phyloP scores from a whole-genome alignment of 495 filamentous ascomycete species.

The Baudoinia panamericana region DNA sequence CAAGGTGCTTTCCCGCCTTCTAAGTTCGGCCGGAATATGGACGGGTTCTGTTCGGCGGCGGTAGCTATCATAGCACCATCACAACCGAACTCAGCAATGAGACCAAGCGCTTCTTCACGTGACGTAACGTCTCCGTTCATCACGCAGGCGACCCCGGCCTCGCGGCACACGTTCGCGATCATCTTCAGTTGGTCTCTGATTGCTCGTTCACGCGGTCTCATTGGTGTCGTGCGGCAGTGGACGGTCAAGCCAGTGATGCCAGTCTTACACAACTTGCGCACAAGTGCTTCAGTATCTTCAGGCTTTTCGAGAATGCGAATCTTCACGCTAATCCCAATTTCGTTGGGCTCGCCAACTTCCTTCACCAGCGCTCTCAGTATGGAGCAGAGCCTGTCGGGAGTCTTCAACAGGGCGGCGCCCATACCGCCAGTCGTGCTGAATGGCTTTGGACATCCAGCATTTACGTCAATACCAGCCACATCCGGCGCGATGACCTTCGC shows the following conservation, averaged over 20 bases:
- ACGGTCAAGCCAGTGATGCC: conserved; percentile 87
- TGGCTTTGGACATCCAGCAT: conserved; percentile 93
- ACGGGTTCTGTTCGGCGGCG: conserved; percentile 75
- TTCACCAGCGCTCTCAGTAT: conserved; percentile 72
- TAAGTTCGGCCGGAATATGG: conserved; percentile 55
- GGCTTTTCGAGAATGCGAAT: conserved; percentile 74
- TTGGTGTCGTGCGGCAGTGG: conserved; percentile 90
- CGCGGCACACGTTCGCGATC: conserved; percentile 61
- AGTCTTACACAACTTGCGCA: conserved; percentile 59
- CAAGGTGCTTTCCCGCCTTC: conserved; percentile 57
- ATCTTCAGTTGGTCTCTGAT: conserved; percentile 75
- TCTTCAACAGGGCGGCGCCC: conserved; percentile 78
- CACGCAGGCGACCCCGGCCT: conserved; percentile 73
- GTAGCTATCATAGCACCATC: conserved; percentile 97
- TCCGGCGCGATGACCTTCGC: conserved; percentile 70
- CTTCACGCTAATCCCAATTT: conserved; percentile 90
- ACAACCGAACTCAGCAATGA: conserved; percentile 62
- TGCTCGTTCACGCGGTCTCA: conserved; percentile 79
- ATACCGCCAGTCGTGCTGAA: conserved; percentile 86
- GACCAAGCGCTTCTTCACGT: conserved; percentile 48
- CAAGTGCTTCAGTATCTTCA: conserved; percentile 57
- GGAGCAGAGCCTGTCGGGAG: conserved; percentile 64
- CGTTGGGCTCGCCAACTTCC: conserved; percentile 57
- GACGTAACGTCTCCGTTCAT: conserved; percentile 87
- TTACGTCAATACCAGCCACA: conserved; percentile 89